Evolutionary conservation across 2,329 filamentous ascomycete genomes (phyloP).

Genomic region (Stemphylium vesicarium): DNA sequence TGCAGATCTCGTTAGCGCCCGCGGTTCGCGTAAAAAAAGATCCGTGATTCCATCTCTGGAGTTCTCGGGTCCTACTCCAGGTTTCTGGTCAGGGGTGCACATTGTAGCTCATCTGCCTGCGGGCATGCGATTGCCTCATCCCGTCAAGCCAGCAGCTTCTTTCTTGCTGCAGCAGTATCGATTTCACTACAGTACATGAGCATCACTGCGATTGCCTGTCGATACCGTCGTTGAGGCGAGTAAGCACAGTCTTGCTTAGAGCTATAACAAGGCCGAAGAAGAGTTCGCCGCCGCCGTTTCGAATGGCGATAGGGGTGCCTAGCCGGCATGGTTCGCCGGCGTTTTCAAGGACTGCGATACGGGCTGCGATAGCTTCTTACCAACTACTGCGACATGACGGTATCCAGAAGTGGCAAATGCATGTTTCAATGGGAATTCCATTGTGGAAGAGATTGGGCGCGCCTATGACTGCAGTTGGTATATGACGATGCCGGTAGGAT

Average conservation of each 20-base stretch:
- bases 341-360: not conserved
- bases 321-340: not conserved
- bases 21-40: slow-evolving; percentile 5
- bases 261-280: not conserved
- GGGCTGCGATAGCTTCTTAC: not conserved
- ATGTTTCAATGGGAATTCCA: not conserved
- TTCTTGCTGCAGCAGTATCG: not conserved
- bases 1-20: slow-evolving; percentile 11
- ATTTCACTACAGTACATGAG: not conserved
- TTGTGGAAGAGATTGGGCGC: no score
- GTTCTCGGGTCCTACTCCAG: not conserved
- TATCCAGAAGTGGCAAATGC: not conserved
- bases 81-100: not conserved
- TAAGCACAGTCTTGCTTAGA: not conserved
- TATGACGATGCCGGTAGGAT: no score
- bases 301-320: not conserved
- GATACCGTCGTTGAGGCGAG: not conserved
- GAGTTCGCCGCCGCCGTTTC: slow-evolving; percentile 8
- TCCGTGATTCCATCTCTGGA: not conserved
- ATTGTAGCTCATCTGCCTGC: not conserved
- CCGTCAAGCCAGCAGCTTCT: not conserved
- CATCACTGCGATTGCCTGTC: not conserved
- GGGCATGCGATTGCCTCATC: not conserved
- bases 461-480: no score
- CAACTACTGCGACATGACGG: not conserved